Evolutionary conservation across 176 grass and related monocot genomes (phyloP), one percentile per base, ranked within the genome.

Genomic region (Aegilops tauschii): DNA sequence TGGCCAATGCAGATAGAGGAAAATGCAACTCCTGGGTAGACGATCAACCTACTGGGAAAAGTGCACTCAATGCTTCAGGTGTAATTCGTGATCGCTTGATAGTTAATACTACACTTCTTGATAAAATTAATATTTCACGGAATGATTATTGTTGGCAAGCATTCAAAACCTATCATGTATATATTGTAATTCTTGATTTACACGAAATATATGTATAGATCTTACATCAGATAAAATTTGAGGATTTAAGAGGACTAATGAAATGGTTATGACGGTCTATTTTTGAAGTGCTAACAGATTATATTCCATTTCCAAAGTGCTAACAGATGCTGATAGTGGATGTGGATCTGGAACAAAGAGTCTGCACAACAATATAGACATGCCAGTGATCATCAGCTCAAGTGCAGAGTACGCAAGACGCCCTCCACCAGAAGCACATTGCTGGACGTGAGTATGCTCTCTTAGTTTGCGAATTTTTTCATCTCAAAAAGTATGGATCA

Each of bases 61-160:
- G 56, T 62, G 28, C 13, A 62, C 69, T 50, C 65, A 63, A 58
- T 69, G 4, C 37, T 90, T 71, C 63, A 82, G 88, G 88, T 86
- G 77, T 71, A 11, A 67, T 35, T 89, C 36, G 67, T 75, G 27
- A 54, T 40, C 28, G 34, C 12, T 66, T 44, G 27, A 44, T 29
- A 75, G 72, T 75, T 49, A 74, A 20, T 32, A 56, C 18, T 59
- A 39, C 56, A 59, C 9, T 44, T 75, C 69, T 80, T 3, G 30
- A 56, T 47, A 59, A 59, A 64, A 45, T 31, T 73, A 17, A 40
- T 83, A 42, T 42, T 59, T 73, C 54, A 3, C 47, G 10, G 72
- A 75, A 76, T 75, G 72, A 50, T 75, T 75, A 28, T 49, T 47
- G 25, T 61, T 14, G 11, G 11, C 56, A 61, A 79, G 31, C 52